Conservation (phyloP, 345 rosid species). For the Carallia pectinifolia region DNA sequence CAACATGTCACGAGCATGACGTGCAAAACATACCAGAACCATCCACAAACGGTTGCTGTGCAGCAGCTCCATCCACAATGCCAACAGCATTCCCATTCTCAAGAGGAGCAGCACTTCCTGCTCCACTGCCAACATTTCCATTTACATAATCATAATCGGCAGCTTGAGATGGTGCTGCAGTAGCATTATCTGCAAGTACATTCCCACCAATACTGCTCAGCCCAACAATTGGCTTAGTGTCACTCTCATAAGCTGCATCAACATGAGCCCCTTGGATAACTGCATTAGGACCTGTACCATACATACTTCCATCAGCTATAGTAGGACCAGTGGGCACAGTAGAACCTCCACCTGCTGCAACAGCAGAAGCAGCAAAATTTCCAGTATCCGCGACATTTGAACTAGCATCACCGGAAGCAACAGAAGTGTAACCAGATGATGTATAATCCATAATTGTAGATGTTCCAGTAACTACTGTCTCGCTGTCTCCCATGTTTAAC, state of each 20-base stretch:
- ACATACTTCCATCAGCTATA: conserved; percentile 16
- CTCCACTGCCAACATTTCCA: conserved; percentile 45
- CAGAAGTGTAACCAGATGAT: conserved; percentile 25
- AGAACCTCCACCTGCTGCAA: conserved; percentile 25
- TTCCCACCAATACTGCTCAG: conserved; percentile 17
- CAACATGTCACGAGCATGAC: neutral
- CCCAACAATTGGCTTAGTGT: conserved; percentile 26
- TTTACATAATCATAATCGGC: conserved; percentile 46
- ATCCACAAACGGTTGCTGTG: conserved; percentile 43
- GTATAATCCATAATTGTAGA: conserved; percentile 38
- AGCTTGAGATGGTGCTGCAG: conserved; percentile 27
- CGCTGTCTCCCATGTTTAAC: conserved; percentile 62
- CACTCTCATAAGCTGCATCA: conserved; percentile 7
- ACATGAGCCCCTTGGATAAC: conserved; percentile 28
- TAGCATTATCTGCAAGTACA: conserved; percentile 21
- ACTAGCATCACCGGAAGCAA: conserved; percentile 6
- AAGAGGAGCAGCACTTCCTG: conserved; percentile 27
- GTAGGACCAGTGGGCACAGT: conserved; percentile 7
- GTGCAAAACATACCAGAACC: conserved; percentile 54
- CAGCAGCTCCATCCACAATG: conserved; percentile 35
- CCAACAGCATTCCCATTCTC: conserved; percentile 66
- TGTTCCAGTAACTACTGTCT: conserved; percentile 50
- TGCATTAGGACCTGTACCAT: conserved; percentile 8
- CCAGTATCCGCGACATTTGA: conserved; percentile 28
- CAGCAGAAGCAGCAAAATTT: conserved; percentile 31